A percentile compares a stretch with the other conserved stretches of the same genome.
These are phyloP conservation scores for Arthroderma uncinatum DNA, from an alignment of 2,329 filamentous ascomycete species.

Conservation along the genomic window DNA sequence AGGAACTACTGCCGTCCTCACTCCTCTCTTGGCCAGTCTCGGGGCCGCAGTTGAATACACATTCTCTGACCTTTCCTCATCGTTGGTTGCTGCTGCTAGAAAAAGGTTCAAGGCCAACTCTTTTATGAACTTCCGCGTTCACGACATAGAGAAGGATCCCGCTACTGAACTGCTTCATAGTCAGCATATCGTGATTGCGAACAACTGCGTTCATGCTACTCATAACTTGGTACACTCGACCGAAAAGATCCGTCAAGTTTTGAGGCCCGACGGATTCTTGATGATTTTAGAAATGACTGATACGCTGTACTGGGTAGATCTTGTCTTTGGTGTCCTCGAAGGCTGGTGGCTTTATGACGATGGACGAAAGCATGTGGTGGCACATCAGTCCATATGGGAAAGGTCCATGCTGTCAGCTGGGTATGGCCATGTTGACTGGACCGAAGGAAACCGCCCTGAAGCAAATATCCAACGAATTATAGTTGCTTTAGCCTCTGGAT, in stretches of 20 bases:
- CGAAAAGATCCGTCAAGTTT: slow-evolving; percentile 17
- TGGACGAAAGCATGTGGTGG: slow-evolving; percentile 7
- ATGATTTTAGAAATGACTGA: slow-evolving; percentile 24
- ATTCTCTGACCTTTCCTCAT: slow-evolving; percentile 31
- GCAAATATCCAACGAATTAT: slow-evolving; percentile 7
- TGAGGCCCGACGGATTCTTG: slow-evolving; percentile 24
- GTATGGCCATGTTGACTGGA: slow-evolving; percentile 8
- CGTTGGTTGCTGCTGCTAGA: slow-evolving; percentile 27
- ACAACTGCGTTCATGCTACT: slow-evolving; percentile 28
- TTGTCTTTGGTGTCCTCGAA: slow-evolving; percentile 30
- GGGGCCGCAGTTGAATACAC: slow-evolving; percentile 28
- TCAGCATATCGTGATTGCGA: slow-evolving; percentile 23
- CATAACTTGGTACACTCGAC: slow-evolving; percentile 13
- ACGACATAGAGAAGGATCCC: slow-evolving; percentile 26
- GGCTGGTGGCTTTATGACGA: slow-evolving; percentile 33
- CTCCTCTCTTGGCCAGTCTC: slow-evolving; percentile 20
- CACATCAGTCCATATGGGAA: slow-evolving; percentile 5
- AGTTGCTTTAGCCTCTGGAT: slow-evolving; percentile 7
- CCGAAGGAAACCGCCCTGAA: slow-evolving; percentile 5
- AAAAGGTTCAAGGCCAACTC: slow-evolving; percentile 22
- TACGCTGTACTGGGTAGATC: slow-evolving; percentile 24
- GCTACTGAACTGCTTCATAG: slow-evolving; percentile 11
- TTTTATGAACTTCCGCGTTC: slow-evolving; percentile 23
- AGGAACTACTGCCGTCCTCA: slow-evolving; percentile 26
- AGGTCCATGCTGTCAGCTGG: slow-evolving; percentile 5